These are phyloP conservation scores for Alternaria hordeiaustralica DNA, from an alignment of 2,329 filamentous ascomycete genomes.

Conservation along the genomic window DNA sequence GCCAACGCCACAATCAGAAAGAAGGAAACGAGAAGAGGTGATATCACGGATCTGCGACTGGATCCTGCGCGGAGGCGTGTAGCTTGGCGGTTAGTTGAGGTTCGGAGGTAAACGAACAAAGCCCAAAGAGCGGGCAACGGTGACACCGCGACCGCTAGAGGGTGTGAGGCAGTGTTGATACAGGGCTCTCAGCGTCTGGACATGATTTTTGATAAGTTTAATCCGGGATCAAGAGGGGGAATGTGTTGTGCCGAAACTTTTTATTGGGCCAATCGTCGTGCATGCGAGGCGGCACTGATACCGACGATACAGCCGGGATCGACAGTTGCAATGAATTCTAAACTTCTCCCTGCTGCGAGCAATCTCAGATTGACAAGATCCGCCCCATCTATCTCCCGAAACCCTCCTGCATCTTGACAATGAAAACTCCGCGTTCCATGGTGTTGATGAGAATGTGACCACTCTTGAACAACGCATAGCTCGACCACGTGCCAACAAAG, in stretches of 20 bases:
- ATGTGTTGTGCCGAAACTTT: neutral
- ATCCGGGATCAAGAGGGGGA: neutral
- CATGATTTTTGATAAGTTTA: neutral
- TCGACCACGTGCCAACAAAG: slow-evolving; percentile 55
- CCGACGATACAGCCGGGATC: neutral
- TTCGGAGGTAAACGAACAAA: neutral
- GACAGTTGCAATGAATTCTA: neutral
- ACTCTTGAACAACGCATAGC: slow-evolving; percentile 50
- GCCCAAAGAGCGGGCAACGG: neutral
- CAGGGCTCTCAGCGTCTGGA: neutral
- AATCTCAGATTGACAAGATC: neutral
- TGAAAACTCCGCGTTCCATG: slow-evolving; percentile 49
- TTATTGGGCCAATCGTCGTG: neutral
- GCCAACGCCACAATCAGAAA: slow-evolving; percentile 22
- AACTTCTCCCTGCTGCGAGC: neutral
- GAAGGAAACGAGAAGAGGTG: neutral
- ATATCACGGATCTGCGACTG: slow-evolving; percentile 4
- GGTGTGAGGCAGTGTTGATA: neutral
- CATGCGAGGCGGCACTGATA: neutral
- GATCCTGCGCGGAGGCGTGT: neutral
- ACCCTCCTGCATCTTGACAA: slow-evolving; percentile 43
- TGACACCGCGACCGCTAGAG: neutral
- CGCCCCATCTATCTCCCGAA: neutral
- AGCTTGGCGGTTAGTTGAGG: neutral
- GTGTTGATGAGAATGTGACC: slow-evolving; percentile 50